Base-by-base conservation (phyloP, 305 asterid genomes). In the Salvia sclarea region DNA sequence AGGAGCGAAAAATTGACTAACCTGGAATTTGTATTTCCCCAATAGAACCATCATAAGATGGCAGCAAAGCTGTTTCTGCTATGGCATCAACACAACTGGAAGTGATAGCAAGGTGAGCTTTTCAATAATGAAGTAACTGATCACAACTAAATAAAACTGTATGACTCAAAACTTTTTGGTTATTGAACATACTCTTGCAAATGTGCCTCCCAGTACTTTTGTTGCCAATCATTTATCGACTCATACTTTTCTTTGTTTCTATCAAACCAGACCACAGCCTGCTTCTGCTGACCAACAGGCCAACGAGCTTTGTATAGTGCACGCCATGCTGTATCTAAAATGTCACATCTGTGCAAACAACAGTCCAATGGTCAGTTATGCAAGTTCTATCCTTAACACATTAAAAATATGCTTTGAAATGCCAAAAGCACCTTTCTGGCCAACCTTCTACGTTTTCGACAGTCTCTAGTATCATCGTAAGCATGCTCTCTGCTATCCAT, bases 171-270 rank as follows among this genome's bases (percentile, higher is more conserved):
- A 61, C 48, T 49, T 50, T 68, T 61, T 18, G 66, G 45, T 63
- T 38, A 76, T 55, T 48, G 53, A 55, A 50, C 70, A 73, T 88
- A 93, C 98, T 80, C 87, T 80, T 93, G 97, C 73, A 90, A 78
- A 84, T 93, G 98, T 61, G 85, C 70, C 85, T 90, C 95, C 98
- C 96, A 93, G 79, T 93, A 93, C 74, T 77, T 71, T 71, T 86
- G 95, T 70, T 75, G 91, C 97, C 97, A 92, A 70, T 88, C 95
- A 73, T 76, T 74, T 50, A 61, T 14, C 14, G 70, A 62, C 21
- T 79, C 85, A 74, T 50, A 66, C 73, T 81, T 79, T n/a, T 47
- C 75, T 73, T 77, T 82, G 61, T 47, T 49, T 64, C 77, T 80
- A 48, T 74, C 72, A 70, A 75, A 65, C 77, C 85, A 78, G 62